A percentile compares a stretch with the other conserved stretches of the same genome.
phyloP scores from a whole-genome alignment of 2,329 filamentous ascomycete genomes.

The Metarhizium guizhouense region DNA sequence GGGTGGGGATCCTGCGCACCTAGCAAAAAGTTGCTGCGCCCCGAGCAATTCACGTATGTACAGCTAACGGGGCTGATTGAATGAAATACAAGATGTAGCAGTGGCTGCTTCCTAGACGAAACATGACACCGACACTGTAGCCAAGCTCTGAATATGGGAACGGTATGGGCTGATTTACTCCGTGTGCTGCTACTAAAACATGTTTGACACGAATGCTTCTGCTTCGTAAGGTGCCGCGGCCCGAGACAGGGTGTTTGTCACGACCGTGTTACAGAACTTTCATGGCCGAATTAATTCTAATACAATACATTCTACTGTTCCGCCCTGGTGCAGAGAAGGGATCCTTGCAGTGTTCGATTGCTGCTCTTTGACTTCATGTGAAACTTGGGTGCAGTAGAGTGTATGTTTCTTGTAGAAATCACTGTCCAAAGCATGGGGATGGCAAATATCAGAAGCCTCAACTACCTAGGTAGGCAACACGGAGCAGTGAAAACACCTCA shows the following conservation, averaged over 20 bases:
- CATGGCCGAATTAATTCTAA: too few species aligned
- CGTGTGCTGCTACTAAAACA: too few species aligned
- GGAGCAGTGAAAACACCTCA: not conserved
- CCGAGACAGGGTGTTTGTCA: not conserved
- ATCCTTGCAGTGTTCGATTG: not conserved
- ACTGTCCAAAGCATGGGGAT: not conserved
- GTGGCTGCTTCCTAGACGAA: not conserved
- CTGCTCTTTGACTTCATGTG: not conserved
- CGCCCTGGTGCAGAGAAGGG: not conserved
- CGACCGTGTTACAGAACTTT: not conserved
- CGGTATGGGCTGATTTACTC: not conserved
- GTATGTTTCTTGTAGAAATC: not conserved
- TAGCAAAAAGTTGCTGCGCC: too few species aligned
- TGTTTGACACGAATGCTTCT: too few species aligned
- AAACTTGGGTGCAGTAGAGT: not conserved
- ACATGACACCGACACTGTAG: not conserved
- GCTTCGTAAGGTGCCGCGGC: not conserved
- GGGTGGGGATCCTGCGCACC: too few species aligned
- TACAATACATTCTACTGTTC: not conserved
- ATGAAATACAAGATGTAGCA: not conserved
- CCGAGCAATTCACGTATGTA: too few species aligned
- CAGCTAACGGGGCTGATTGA: not conserved
- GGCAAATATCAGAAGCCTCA: not conserved
- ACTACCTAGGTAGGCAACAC: not conserved
- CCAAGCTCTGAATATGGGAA: not conserved